Evolutionary conservation across 2,329 filamentous ascomycete genomes (phyloP).

Genomic region (Verticillium tricorpus): DNA sequence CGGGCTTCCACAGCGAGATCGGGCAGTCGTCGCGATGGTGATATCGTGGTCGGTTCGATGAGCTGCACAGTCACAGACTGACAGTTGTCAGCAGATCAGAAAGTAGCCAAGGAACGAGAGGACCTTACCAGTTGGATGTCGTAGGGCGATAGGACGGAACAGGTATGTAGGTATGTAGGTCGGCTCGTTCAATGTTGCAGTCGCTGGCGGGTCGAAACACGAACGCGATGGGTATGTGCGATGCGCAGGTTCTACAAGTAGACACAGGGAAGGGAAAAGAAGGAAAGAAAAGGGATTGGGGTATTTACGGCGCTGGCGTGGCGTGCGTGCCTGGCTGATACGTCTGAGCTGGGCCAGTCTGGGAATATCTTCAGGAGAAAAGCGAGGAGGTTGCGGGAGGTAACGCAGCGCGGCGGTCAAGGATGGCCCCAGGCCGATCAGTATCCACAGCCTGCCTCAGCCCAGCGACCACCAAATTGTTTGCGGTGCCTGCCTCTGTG

Average conservation of each 20-base stretch:
- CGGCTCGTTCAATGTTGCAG: background rate
- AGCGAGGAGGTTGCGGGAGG: background rate
- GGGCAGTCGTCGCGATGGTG: background rate
- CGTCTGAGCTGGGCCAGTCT: background rate
- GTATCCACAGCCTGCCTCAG: background rate
- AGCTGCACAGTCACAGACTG: background rate
- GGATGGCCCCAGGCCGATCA: background rate
- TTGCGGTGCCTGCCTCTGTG: background rate
- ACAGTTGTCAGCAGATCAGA: background rate
- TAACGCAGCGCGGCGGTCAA: background rate
- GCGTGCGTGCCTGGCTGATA: background rate
- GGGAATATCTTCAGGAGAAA: background rate
- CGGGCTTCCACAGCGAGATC: background rate
- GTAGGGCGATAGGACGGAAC: background rate
- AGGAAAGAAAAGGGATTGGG: background rate
- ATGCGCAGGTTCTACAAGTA: background rate
- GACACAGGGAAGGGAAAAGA: background rate
- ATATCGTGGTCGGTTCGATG: background rate
- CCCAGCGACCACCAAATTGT: background rate
- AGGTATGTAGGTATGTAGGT: background rate
- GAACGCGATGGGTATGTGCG: background rate
- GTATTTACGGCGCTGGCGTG: background rate
- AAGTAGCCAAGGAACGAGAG: background rate
- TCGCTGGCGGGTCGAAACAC: background rate
- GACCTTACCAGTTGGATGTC: background rate